These are phyloP conservation scores for Scleromitrula shiraiana DNA, from an alignment of 2,329 filamentous ascomycete species.

Conservation along the genomic window DNA sequence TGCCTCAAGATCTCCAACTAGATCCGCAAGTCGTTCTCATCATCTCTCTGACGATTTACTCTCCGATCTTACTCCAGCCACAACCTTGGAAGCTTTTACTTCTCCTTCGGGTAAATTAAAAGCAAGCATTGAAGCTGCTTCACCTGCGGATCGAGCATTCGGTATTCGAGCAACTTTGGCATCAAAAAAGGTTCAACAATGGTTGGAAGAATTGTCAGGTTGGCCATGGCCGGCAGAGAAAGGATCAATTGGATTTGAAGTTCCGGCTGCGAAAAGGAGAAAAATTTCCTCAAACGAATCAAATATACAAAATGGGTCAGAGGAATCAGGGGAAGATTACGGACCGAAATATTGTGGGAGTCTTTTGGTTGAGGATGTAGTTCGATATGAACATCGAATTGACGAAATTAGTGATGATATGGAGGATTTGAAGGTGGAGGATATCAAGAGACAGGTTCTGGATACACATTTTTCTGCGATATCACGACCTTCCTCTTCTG, in stretches of 20 bases:
- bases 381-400: conserved; percentile 62
- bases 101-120: conserved; percentile 45
- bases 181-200: conserved; percentile 63
- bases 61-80: conserved; percentile 50
- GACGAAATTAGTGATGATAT: conserved; percentile 65
- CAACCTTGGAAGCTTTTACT: conserved; percentile 52
- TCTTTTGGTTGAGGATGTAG: conserved; percentile 55
- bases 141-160: conserved; percentile 60
- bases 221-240: conserved; percentile 49
- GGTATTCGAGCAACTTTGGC: conserved; percentile 62
- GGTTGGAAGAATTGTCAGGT: conserved; percentile 61
- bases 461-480: conserved; percentile 65
- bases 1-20: conserved; percentile 18
- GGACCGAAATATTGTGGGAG: conserved; percentile 44
- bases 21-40: conserved; percentile 17
- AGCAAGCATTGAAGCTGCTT: conserved; percentile 54
- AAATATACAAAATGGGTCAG: neutral
- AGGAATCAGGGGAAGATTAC: conserved; percentile 9
- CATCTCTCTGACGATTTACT: conserved; percentile 48
- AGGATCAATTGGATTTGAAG: conserved; percentile 47
- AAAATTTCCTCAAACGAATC: conserved; percentile 29
- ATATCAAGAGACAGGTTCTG: conserved; percentile 82
- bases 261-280: conserved; percentile 36
- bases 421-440: conserved; percentile 67
- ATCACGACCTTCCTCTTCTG: conserved; percentile 43